phyloP scores from a whole-genome alignment of 2,329 filamentous ascomycete species.

The Biscogniauxia mediterranea region DNA sequence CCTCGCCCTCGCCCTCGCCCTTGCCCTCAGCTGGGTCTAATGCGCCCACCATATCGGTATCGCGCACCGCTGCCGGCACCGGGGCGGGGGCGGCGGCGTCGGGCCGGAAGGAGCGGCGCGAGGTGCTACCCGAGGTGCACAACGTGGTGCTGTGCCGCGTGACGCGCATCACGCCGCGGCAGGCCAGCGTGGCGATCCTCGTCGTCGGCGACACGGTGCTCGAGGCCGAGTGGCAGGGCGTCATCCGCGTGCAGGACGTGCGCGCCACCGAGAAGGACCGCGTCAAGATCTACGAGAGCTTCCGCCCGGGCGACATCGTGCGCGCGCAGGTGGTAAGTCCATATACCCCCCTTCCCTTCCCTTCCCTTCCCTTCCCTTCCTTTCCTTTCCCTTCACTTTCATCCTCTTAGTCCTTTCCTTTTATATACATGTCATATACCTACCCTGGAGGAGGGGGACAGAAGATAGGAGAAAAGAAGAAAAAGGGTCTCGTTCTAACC shows the following conservation, averaged over 20 bases:
- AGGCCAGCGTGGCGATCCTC: constrained; percentile 83
- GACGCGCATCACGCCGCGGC: constrained; percentile 78
- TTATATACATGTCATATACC: neutral
- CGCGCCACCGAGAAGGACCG: constrained; percentile 94
- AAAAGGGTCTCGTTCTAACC: no score
- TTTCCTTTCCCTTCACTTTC: no score
- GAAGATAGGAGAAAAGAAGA: constrained; percentile 1
- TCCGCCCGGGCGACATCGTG: constrained; percentile 90
- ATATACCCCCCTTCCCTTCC: constrained; percentile 4
- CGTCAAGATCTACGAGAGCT: constrained; percentile 86
- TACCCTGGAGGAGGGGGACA: neutral
- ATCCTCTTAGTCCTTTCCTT: no score
- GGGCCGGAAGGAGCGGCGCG: constrained; percentile 47
- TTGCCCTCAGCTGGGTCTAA: no score
- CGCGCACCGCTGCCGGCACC: no score
- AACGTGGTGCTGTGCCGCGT: constrained; percentile 81
- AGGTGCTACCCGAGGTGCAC: constrained; percentile 78
- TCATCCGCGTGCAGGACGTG: constrained; percentile 87
- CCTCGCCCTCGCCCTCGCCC: constrained; percentile 16
- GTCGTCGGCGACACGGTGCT: constrained; percentile 72
- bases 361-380: constrained; percentile 7
- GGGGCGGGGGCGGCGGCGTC: neutral
- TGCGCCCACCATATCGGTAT: constrained; percentile 56
- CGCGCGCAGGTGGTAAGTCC: constrained; percentile 72
- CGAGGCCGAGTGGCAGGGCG: constrained; percentile 78